A percentile compares a stretch with the other conserved stretches of the same genome.
Conservation (phyloP, 306 rosid species). For the Coriaria nepalensis region DNA sequence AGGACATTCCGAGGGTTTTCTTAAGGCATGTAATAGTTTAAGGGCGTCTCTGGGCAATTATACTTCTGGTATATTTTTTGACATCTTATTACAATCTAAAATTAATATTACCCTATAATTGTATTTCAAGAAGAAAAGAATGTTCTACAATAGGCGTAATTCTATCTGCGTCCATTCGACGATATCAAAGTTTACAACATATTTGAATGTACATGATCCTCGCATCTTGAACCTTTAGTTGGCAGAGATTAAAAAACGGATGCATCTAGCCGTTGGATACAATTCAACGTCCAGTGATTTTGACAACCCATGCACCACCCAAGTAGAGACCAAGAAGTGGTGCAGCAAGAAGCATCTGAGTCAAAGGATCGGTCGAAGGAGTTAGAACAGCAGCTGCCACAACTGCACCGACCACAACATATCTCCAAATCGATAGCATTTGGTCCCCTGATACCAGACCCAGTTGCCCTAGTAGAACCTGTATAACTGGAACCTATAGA, state of each 20-base stretch:
- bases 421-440: constrained; percentile 97
- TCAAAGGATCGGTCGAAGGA: constrained; percentile 84
- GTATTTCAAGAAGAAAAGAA: background rate
- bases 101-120: background rate
- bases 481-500: constrained; percentile 76
- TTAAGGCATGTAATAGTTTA: constrained; percentile 38
- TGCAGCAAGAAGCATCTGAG: constrained; percentile 76
- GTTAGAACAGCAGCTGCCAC: constrained; percentile 81
- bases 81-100: too few species aligned
- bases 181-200: background rate
- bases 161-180: background rate
- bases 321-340: constrained; percentile 77
- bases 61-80: too few species aligned
- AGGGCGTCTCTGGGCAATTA: constrained; percentile 7
- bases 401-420: constrained; percentile 88
- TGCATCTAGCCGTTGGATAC: background rate
- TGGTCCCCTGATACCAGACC: constrained; percentile 80
- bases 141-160: too few species aligned
- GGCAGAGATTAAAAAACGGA: background rate
- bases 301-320: constrained; percentile 92
- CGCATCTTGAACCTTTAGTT: background rate
- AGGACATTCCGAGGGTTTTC: constrained; percentile 46
- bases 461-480: constrained; percentile 69
- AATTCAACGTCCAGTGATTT: constrained; percentile 57
- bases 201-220: constrained; percentile 30